phyloP scores from a whole-genome alignment of 768 basidiomycete genomes.

The Mycena haematopus region DNA sequence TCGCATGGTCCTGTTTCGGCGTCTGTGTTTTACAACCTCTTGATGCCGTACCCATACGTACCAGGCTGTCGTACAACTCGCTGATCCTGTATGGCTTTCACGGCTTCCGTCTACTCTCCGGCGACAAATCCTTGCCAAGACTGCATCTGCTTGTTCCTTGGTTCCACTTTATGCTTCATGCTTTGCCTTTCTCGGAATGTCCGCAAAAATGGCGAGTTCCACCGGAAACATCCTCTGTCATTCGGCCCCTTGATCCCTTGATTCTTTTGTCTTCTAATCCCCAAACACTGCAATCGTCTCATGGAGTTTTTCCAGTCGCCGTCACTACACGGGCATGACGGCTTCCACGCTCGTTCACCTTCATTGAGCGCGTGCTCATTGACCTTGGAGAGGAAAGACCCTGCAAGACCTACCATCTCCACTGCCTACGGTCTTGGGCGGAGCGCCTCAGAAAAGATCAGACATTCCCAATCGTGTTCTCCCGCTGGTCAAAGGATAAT shows the following conservation, averaged over 20 bases:
- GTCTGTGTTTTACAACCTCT: neutral
- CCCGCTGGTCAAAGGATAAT: neutral
- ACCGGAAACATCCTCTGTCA: conserved; percentile 11
- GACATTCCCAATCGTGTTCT: neutral
- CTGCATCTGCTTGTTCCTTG: neutral
- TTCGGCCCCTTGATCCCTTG: conserved; percentile 12
- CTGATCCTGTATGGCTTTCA: neutral
- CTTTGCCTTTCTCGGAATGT: neutral
- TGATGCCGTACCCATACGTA: conserved; percentile 1
- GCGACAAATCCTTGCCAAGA: neutral
- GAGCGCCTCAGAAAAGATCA: neutral
- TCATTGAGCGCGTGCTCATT: too few species aligned
- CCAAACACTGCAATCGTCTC: neutral
- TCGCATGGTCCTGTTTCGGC: neutral
- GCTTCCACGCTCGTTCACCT: neutral
- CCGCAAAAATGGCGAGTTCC: neutral
- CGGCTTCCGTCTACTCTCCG: neutral
- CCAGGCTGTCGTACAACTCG: neutral
- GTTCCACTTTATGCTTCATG: neutral
- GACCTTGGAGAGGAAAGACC: neutral
- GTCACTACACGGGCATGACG: neutral
- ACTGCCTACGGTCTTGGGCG: neutral
- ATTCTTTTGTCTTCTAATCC: conserved; percentile 5
- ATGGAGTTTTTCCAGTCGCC: too few species aligned
- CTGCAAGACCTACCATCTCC: neutral